Evolutionary conservation across 495 filamentous ascomycete species (phyloP).

Genomic region (Aspergillus bertholletiae): DNA sequence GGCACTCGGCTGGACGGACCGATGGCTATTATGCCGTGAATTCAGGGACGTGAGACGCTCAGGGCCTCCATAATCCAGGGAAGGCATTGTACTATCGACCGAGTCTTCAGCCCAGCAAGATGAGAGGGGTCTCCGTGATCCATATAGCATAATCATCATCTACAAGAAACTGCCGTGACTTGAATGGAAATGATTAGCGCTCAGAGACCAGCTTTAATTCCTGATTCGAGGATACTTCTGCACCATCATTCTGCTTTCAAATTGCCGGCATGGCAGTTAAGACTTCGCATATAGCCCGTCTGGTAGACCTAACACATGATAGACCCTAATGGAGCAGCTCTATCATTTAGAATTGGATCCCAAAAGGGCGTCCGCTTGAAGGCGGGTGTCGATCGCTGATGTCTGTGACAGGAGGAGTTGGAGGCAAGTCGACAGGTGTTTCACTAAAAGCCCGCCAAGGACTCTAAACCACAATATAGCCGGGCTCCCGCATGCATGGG

Average conservation of each 20-base stretch:
- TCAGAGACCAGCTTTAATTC: neutral
- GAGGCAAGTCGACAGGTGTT: constrained; percentile 3
- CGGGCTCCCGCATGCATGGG: neutral
- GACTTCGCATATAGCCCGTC: neutral
- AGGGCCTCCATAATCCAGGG: neutral
- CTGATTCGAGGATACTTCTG: constrained; percentile 14
- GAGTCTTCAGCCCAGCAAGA: neutral
- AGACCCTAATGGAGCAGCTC: neutral
- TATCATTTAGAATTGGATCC: neutral
- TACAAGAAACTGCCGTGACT: constrained; percentile 13
- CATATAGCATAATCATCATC: constrained; percentile 5
- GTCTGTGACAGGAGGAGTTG: constrained; percentile 6
- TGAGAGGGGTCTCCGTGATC: constrained; percentile 3
- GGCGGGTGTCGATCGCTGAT: neutral
- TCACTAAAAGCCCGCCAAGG: constrained; percentile 1
- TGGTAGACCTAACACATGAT: neutral
- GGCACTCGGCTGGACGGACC: constrained; percentile 13
- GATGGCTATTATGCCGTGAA: neutral
- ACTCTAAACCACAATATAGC: neutral
- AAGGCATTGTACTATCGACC: constrained; percentile 1
- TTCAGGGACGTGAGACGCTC: neutral
- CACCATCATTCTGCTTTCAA: neutral
- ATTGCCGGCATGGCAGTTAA: neutral
- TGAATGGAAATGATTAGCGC: constrained; percentile 21
- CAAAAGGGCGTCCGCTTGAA: neutral